A percentile compares a stretch with the other conserved stretches of the same genome.
phyloP scores from a whole-genome alignment of 805 yeast species.

The Metschnikowia lachancei region DNA sequence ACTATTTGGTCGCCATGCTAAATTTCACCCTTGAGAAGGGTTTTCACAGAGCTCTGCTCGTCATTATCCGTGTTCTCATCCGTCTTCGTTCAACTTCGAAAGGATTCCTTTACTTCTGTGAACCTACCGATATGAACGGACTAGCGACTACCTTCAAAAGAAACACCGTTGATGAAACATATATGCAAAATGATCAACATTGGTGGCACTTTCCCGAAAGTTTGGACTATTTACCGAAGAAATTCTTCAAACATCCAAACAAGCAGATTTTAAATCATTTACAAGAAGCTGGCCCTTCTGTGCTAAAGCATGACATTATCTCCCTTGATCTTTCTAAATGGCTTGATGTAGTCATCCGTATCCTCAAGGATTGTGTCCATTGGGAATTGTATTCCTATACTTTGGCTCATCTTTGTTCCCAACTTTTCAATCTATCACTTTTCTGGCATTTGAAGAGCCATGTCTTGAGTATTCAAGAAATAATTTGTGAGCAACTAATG shows the following conservation, averaged over 20 bases:
- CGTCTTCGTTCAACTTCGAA: slow-evolving; percentile 52
- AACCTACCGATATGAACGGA: slow-evolving; percentile 63
- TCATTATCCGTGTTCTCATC: slow-evolving; percentile 49
- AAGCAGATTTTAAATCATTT: slow-evolving; percentile 5
- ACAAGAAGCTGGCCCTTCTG: not conserved
- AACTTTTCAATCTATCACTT: slow-evolving; percentile 55
- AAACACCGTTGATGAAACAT: slow-evolving; percentile 29
- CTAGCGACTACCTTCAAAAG: slow-evolving; percentile 58
- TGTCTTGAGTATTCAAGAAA: slow-evolving; percentile 40
- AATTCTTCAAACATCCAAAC: slow-evolving; percentile 42
- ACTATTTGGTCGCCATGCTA: slow-evolving; percentile 35
- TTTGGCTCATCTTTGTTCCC: slow-evolving; percentile 69
- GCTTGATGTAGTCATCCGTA: slow-evolving; percentile 48
- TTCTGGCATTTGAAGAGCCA: slow-evolving; percentile 43
- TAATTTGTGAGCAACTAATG: slow-evolving; percentile 59
- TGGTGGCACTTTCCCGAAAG: slow-evolving; percentile 65
- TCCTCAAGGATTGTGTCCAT: slow-evolving; percentile 51
- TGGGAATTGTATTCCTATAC: slow-evolving; percentile 73
- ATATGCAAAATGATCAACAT: slow-evolving; percentile 12
- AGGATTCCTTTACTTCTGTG: slow-evolving; percentile 45
- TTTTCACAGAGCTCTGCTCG: slow-evolving; percentile 40
- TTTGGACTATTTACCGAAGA: slow-evolving; percentile 46
- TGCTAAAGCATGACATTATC: not conserved
- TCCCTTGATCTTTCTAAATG: slow-evolving; percentile 48
- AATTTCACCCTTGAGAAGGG: slow-evolving; percentile 34